Percentiles rank a stretch among this genome's conserved stretches.
These are phyloP conservation scores for Circinella minor DNA, from an alignment of 371 early-diverging fungal species.

Conservation along the genomic window DNA sequence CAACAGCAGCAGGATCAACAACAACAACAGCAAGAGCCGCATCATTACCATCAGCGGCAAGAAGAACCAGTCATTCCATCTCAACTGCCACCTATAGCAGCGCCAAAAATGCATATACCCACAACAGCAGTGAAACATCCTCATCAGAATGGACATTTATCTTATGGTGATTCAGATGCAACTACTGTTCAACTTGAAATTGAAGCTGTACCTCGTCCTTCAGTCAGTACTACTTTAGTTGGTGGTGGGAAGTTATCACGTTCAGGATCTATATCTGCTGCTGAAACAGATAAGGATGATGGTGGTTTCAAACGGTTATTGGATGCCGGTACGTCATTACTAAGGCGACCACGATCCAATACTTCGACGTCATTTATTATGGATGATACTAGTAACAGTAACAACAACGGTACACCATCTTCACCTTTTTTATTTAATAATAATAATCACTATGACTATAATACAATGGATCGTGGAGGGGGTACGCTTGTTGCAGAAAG, in stretches of 20 bases:
- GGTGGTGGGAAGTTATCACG: constrained; percentile 19
- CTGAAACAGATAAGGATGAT: constrained; percentile 18
- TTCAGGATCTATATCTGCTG: constrained; percentile 18
- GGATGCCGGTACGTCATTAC: constrained; percentile 45
- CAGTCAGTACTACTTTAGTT: not conserved
- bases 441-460: not conserved
- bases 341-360: constrained; percentile 43
- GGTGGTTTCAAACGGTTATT: constrained; percentile 40
- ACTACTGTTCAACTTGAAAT: constrained; percentile 50
- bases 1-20: constrained; percentile 2
- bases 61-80: constrained; percentile 42
- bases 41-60: not conserved
- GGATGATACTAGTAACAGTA: constrained; percentile 19
- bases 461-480: constrained; percentile 38
- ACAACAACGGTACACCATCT: not conserved
- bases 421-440: constrained; percentile 1
- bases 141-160: constrained; percentile 23
- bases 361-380: constrained; percentile 41
- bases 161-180: constrained; percentile 45
- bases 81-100: constrained; percentile 44
- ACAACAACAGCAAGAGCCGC: not conserved
- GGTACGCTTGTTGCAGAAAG: constrained; percentile 43
- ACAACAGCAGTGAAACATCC: constrained; percentile 45
- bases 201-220: constrained; percentile 16
- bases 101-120: constrained; percentile 54